Conservation (phyloP, 768 basidiomycete genomes). For the Leccinum broughii region DNA sequence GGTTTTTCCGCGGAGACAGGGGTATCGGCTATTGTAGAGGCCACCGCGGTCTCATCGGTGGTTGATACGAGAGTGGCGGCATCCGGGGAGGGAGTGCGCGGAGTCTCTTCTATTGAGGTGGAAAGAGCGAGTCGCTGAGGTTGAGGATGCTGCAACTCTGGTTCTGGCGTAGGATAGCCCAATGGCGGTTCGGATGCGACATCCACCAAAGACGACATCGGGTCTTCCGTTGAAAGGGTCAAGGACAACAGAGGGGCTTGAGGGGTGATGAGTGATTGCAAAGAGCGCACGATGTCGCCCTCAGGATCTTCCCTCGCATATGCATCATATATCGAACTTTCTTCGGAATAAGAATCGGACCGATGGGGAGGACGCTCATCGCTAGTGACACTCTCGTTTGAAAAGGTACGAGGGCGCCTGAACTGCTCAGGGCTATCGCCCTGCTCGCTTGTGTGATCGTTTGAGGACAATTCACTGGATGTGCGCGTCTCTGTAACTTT, state of each 20-base stretch:
- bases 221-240: slow-evolving; percentile 23
- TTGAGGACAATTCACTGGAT: slow-evolving; percentile 69
- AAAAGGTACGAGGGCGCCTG: slow-evolving; percentile 36
- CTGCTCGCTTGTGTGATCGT: slow-evolving; percentile 55
- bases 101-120: slow-evolving; percentile 35
- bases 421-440: slow-evolving; percentile 48
- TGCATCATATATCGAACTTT: slow-evolving; percentile 80
- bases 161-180: slow-evolving; percentile 36
- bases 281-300: slow-evolving; percentile 27
- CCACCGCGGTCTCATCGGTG: slow-evolving; percentile 28
- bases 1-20: slow-evolving; percentile 21
- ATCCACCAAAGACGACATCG: slow-evolving; percentile 7
- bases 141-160: slow-evolving; percentile 63
- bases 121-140: slow-evolving; percentile 51
- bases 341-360: slow-evolving; percentile 80
- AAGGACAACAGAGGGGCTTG: slow-evolving; percentile 26
- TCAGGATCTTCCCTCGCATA: slow-evolving; percentile 67
- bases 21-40: slow-evolving; percentile 27
- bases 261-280: slow-evolving; percentile 21
- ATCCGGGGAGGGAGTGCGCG: slow-evolving; percentile 64
- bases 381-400: slow-evolving; percentile 38
- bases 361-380: slow-evolving; percentile 43
- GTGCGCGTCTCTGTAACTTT: slow-evolving; percentile 47
- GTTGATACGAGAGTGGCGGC: slow-evolving; percentile 25
- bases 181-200: slow-evolving; percentile 28